Base-by-base conservation (phyloP, 2,329 filamentous ascomycete genomes). In the Aspergillus sp. region DNA sequence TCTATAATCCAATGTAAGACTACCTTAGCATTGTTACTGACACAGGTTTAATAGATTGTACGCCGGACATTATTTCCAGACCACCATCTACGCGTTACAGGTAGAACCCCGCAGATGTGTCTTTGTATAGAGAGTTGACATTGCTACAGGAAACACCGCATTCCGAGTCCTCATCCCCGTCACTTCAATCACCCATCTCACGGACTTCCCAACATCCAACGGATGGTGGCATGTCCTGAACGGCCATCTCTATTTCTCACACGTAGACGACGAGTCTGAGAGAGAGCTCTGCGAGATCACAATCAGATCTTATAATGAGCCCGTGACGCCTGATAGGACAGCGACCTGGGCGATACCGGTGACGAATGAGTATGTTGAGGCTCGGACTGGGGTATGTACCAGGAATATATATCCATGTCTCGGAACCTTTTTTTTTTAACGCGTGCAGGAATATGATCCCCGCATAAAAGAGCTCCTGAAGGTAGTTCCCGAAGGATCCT, bases 281-380 rank as follows among this genome's bases (percentile, higher is more conserved):
- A 15, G 6, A 15, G 48, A 51, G n/a, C 48, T 56, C 0, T 56
- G 30, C 22, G 54, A 56, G 22, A 39, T 56, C 17, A 56, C 54
- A 6, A 26, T 56, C 18, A 38, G 54, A 11, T 56, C 54, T 0
- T 56, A 51, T 17, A 17, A 45, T 7, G 54, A 56, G 20, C 12
- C 48, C 0, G 32, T 36, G 5, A 43, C 20, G 3, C 5, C 48
- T 0, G 54, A 38, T 9, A 24, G 24, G 22, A 42, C 54, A 17
- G 48, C 42, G 3, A 45, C 54, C 5, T 56, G 54, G 54, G 54
- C 41, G 13, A 38, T 56, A 5, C 48, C 54, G 2, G 41, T 26
- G 5, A 41, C 54, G 17, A 52, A 51, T n/a, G 32, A 56, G 3
- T 12, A 49, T 5, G 48, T 56, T 9, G 38, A n/a, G 0, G 17